Evolutionary conservation across 495 filamentous ascomycete genomes (phyloP), one percentile per base, ranked within the genome.

Genomic region (Neurospora sp.): DNA sequence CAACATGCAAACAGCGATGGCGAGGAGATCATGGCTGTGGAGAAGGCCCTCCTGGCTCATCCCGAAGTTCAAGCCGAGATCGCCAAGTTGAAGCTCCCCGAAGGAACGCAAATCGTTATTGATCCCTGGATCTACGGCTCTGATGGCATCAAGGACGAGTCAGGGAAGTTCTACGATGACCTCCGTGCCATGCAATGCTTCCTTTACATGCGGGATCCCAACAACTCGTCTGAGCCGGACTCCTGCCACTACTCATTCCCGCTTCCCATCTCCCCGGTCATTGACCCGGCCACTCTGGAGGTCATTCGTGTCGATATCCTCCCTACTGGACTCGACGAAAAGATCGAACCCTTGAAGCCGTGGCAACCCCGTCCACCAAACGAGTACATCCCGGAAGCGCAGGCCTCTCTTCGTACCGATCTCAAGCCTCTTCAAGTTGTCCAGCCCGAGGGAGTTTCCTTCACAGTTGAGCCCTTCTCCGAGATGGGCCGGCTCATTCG

Each of bases 241-340:
- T 88, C 86, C 69, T 94, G 94, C 78, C 91, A 95, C 76, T 97
- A 97, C 79, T 89, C 92, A 0, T 86, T 92, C 41, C 93, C 93
- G 0, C 86, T 94, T 70, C 86, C 90, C 41, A 91, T 96, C 76
- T 94, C 91, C 6, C 93, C 93, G 0, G 92, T 96, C 23, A 84
- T 97, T 48, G 89, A 90, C 76, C 88, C 87, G 1, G 84, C 86
- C 37, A 89, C 87, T 1, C 86, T 86, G 78, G 85, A 90, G 71
- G 86, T 97, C 5, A 88, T 89, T 77, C 77, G 92, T 76, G 83
- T 89, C 78, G 80, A 90, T 84, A 79, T 85, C 66, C 77, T 91
- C 4, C 88, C 90, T 6, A 90, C 87, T 6, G 91, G 92, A 12
- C 84, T 83, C 2, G 89, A 92, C 77, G 85, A 86, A 0, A 90